Conservation (phyloP, 805 yeast genomes). For the Candida khao-thaluensis region DNA sequence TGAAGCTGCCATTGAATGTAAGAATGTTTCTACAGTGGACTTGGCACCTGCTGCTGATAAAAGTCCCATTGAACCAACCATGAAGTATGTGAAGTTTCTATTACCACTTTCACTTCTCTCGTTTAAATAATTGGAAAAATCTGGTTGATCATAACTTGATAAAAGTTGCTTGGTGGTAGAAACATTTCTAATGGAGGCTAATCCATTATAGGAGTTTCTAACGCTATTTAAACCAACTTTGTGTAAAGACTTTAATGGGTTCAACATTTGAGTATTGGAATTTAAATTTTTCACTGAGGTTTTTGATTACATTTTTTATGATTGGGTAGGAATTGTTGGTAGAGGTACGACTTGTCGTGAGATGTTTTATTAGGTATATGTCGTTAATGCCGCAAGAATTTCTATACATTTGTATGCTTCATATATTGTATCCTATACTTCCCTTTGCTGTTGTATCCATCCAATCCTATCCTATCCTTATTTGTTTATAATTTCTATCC, state of each 20-base stretch:
- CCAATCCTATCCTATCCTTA: no score
- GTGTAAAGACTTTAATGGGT: slow-evolving; percentile 6
- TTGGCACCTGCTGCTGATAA: slow-evolving; percentile 92
- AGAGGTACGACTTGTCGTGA: not conserved
- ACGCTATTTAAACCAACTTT: slow-evolving; percentile 12
- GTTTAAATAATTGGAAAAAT: slow-evolving; percentile 78
- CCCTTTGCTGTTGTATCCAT: no score
- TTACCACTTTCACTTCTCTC: slow-evolving; percentile 62
- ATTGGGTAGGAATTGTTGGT: slow-evolving; percentile 7
- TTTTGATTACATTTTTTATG: slow-evolving; percentile 9
- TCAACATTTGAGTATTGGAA: slow-evolving; percentile 4
- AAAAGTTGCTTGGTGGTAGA: slow-evolving; percentile 55
- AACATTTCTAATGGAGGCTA: slow-evolving; percentile 42
- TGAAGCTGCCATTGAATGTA: slow-evolving; percentile 93
- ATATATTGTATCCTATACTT: no score
- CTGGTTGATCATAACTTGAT: slow-evolving; percentile 88
- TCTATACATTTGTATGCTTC: no score
- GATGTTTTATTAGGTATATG: not conserved
- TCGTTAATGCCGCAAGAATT: not conserved
- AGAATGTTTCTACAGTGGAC: slow-evolving; percentile 90
- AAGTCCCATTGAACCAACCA: slow-evolving; percentile 94
- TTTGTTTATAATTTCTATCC: no score
- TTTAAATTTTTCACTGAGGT: slow-evolving; percentile 3
- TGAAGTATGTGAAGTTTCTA: slow-evolving; percentile 91
- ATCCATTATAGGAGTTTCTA: not conserved